Evolutionary conservation across 140 eudicot species (phyloP), one percentile per base, ranked within the genome.

Genomic region (Oenanthe javanica): DNA sequence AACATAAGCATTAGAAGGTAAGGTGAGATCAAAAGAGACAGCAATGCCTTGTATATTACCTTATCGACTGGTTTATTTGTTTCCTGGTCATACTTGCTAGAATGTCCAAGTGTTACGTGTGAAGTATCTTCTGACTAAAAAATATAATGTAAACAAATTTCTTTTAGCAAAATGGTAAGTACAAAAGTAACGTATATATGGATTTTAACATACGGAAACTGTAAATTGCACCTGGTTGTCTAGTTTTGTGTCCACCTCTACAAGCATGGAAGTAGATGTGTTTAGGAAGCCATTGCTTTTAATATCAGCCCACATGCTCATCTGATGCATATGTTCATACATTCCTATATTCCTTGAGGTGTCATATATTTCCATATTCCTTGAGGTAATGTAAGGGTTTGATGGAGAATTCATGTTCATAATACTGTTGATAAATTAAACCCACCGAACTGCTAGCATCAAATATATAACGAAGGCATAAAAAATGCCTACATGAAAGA

Each of bases 241-340:
- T 76, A 88, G 83, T 84, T 87, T 87, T 12, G 90, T 45, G n/a
- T 90, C 93, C 86, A 90, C 84, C 76, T 90, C 90, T 14, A 87
- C 76, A 79, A 94, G 87, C 89, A 88, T 75, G 59, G 93, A 82
- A 23, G 94, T 77, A 51, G 96, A 79, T 70, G 93, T 77, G 79
- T 90, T 91, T 21, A 86, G 86, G 81, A 81, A 92, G n/a, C 87
- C 85, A 72, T 83, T 86, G 66, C 90, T 91, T 89, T 89, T 90
- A 79, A 82, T 90, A 88, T 95, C 97, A 72, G 88, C 93, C 99
- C 99, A 95, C 93, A 93, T 87, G 81, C 84, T 86, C 86, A 95
- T 83, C 80, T 89, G 98, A 72, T 88, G 90, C 85, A 92, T 85
- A 51, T 97, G 91, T 47, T 95, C 99, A 46, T 86, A 95, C 36